Evolutionary conservation across 257 asterid genomes (phyloP), one percentile per base, ranked within the genome.

Genomic region (Orobanche coerulescens): DNA sequence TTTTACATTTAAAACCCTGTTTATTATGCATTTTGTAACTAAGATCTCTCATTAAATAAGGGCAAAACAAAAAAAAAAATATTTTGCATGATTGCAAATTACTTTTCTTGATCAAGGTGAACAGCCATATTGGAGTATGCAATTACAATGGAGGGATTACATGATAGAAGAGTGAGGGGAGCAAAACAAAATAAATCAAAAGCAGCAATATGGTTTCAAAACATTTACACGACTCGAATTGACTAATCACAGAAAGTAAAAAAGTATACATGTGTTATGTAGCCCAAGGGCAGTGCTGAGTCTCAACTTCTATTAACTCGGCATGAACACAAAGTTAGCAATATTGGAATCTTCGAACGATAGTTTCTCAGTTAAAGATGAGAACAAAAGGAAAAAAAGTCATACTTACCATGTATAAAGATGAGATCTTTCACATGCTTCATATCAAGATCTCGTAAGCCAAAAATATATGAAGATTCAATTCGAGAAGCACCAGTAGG

Each of bases 381-480:
- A 42, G 47, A 62, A 37, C 12, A 51, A 59, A 55, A 36, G 56
- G 56, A 68, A 70, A 59, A 5, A 47, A 65, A 71, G 44, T 47
- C 49, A 55, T 76, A 65, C 95, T 84, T 76, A 91, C 98, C 98
- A 69, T 92, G 81, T 69, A 92, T 61, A 73, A 88, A 88, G 74
- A 78, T 70, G 67, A 92, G 82, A 75, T 92, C 96, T 73, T 88
- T 88, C 25, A 92, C 86, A 57, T 92, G 96, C 81, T 84, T 92
- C 95, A 92, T 83, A 61, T 86, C 95, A 75, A 92, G 88, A 80
- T 88, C 95, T 47, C 90, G 83, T 63, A 92, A 67, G 62, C 77
- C 83, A 76, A 88, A 72, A 64, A 78, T 63, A 66, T 85, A 88
- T 37, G 98, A 88, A 56, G 98, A 92, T 70, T 88, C 96, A 65